These are phyloP conservation scores for Fusarium papillatum DNA, from an alignment of 2,329 filamentous ascomycete species.

Conservation along the genomic window DNA sequence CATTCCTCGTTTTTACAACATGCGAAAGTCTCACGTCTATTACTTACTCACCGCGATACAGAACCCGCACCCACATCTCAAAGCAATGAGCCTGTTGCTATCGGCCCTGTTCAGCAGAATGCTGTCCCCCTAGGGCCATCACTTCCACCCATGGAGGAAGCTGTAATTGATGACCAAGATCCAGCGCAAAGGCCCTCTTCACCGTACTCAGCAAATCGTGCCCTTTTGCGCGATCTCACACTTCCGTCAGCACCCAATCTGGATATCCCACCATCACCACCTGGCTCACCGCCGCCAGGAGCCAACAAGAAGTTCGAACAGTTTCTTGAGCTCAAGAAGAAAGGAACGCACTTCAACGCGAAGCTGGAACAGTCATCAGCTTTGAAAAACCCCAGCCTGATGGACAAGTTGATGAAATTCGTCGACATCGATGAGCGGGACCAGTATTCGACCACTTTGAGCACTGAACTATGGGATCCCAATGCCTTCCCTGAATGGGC, in stretches of 20 bases:
- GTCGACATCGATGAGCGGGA: constrained; percentile 63
- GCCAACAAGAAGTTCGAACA: constrained; percentile 78
- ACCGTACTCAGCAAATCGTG: constrained; percentile 76
- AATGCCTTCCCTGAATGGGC: constrained; percentile 67
- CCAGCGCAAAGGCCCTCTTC: constrained; percentile 60
- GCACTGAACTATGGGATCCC: constrained; percentile 70
- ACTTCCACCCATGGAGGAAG: constrained; percentile 49
- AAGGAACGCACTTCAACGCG: constrained; percentile 83
- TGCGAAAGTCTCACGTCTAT: background rate
- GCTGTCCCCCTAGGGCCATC: constrained; percentile 54
- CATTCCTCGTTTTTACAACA: background rate
- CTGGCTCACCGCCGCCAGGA: constrained; percentile 66
- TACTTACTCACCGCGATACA: constrained; percentile 10
- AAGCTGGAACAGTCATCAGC: constrained; percentile 76
- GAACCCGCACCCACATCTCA: constrained; percentile 12
- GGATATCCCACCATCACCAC: constrained; percentile 81
- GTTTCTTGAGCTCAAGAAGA: constrained; percentile 83
- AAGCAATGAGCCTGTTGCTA: constrained; percentile 25
- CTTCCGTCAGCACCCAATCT: constrained; percentile 80
- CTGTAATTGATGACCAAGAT: constrained; percentile 36
- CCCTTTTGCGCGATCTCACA: constrained; percentile 78
- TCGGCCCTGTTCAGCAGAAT: constrained; percentile 48
- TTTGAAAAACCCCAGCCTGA: constrained; percentile 79
- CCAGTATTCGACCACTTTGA: constrained; percentile 76
- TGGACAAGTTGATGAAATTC: constrained; percentile 80